Conservation (phyloP, 2,329 filamentous ascomycete species). For the Fusarium sp. region DNA sequence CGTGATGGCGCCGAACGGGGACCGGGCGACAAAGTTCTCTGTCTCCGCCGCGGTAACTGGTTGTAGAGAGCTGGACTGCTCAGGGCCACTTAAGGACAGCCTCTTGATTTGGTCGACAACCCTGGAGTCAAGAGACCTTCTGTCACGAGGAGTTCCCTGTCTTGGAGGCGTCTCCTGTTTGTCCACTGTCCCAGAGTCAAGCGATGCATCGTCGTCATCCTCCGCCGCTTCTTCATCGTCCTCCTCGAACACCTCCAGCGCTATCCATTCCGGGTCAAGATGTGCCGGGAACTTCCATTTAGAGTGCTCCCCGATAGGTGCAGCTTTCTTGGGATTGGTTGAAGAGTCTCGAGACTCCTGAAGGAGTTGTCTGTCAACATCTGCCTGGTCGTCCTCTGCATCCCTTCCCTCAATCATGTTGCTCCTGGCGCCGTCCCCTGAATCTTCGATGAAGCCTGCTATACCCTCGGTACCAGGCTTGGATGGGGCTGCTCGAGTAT, state of each 20-base stretch:
- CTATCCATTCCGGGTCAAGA: constrained; percentile 90
- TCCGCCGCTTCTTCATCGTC: constrained; percentile 51
- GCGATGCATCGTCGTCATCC: constrained; percentile 61
- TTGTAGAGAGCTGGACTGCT: constrained; percentile 10
- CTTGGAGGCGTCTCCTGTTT: constrained; percentile 42
- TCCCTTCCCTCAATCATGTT: constrained; percentile 26
- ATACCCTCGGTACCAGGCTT: constrained; percentile 4
- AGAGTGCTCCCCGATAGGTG: neutral
- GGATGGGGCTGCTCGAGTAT: constrained; percentile 30
- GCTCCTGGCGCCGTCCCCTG: neutral
- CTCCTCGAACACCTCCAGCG: constrained; percentile 85
- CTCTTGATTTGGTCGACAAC: constrained; percentile 57
- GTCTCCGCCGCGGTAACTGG: constrained; percentile 30
- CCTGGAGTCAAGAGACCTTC: constrained; percentile 51
- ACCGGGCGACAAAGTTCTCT: constrained; percentile 52
- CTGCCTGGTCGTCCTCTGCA: constrained; percentile 54
- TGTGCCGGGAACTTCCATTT: constrained; percentile 70
- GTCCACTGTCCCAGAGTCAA: constrained; percentile 51
- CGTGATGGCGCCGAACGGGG: constrained; percentile 64
- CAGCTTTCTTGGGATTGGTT: neutral
- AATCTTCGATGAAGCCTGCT: constrained; percentile 59
- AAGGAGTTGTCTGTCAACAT: constrained; percentile 60
- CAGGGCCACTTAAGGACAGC: constrained; percentile 50
- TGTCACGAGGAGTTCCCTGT: constrained; percentile 19
- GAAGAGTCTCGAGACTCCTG: constrained; percentile 27